Conservation (phyloP, 352 stramenopile genomes). For the Pythium volutum region DNA sequence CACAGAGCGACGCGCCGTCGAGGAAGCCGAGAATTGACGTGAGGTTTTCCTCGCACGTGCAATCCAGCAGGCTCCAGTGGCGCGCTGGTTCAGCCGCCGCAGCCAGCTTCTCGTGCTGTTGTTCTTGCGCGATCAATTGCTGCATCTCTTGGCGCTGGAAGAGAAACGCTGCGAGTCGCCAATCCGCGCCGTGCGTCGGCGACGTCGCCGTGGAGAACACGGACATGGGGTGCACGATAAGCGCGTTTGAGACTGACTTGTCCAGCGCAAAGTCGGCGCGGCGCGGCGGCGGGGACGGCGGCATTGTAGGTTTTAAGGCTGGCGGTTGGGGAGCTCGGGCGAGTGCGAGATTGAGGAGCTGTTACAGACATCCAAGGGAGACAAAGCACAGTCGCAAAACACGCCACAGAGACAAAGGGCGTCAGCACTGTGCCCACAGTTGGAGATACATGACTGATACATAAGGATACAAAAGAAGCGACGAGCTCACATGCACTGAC, state of each 20-base stretch:
- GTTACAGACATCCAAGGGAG: neutral
- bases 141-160: conserved; percentile 37
- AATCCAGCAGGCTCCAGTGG: conserved; percentile 47
- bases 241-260: conserved; percentile 25
- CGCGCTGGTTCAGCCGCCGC: neutral
- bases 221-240: conserved; percentile 73
- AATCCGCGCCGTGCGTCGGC: conserved; percentile 35
- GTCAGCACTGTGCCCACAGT: neutral
- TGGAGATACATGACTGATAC: neutral
- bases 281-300: neutral
- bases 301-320: neutral
- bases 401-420: neutral
- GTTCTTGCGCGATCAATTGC: conserved; percentile 29
- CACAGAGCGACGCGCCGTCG: conserved; percentile 63
- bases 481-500: neutral
- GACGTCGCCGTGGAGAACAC: conserved; percentile 33
- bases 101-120: conserved; percentile 6
- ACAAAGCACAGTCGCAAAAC: neutral
- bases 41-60: conserved; percentile 74
- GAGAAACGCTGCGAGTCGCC: conserved; percentile 29
- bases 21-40: conserved; percentile 61
- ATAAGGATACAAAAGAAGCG: neutral
- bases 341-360: neutral
- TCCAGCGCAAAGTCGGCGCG: conserved; percentile 8
- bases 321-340: neutral